Base-by-base conservation (phyloP, 805 yeast species). In the Kazachstania psychrophila region DNA sequence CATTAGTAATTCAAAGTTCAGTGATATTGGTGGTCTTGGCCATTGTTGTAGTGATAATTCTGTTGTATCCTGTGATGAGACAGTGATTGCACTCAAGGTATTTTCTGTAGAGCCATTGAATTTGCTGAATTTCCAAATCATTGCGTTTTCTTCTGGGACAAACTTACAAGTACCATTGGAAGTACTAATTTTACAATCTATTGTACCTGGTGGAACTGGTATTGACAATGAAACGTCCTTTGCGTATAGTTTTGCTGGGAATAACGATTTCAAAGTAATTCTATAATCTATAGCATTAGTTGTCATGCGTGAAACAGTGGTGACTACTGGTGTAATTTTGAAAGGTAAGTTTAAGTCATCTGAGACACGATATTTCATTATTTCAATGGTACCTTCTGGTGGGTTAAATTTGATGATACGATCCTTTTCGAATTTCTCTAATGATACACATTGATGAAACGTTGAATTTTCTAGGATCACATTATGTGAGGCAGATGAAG, bases 341-440 rank as follows among this genome's bases (percentile, higher is more conserved):
- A 86, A 82, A 4, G 96, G 96, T 22, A 83, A 53, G 34, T 72
- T 73, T 41, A 82, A 62, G 44, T 76, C 74, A 30, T 75, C 74
- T 1, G 66, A 59, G 2, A 72, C 69, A 38, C 79, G 65, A 59
- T 86, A 87, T 24, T 74, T 68, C 88, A 87, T 78, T 41, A 87
- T 69, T 56, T 85, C 89, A 54, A 85, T 83, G 35, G 76, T 74
- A 0, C 94, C 94, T 60, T 86, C 95, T 2, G 95, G 95, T 2
- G 95, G 95, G 10, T 77, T 66, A 45, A 87, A 86, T 31, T 70
- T 73, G 40, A 87, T 79, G 17, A 73, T 62, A 28, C 81, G 64
- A 18, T 79, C 77, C 15, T 66, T 53, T 42, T 82, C 86, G 56
- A 79, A 84, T 46, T 73, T 71, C 40, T 73, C 73, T 38, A 85